Evolutionary conservation across 768 basidiomycete genomes (phyloP), one percentile per base, ranked within the genome.

Genomic region (Trametes elegans): DNA sequence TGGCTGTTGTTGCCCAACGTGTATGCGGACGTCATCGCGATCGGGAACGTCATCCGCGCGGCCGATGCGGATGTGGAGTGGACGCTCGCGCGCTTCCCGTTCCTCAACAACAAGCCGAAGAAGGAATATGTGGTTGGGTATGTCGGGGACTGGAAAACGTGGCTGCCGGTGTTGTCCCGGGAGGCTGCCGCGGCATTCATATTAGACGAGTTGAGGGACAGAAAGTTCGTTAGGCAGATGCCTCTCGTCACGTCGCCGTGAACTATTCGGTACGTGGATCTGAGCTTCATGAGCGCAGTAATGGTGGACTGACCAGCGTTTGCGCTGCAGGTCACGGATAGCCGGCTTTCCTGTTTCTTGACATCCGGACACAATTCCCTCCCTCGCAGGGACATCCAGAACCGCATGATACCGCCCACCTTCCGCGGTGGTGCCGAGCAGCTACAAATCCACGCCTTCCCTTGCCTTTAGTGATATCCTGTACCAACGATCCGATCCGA

Each of bases 1-100:
- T 70, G 70, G 7, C 64, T 73, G 3, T 67, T 83, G 40, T 82
- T 79, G 0, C 70, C 71, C 31, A 75, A 71, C 42, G 83, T 84
- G n/a, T 91, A 87, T 64, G 79, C 76, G 31, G 88, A 89, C 48
- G 73, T 90, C 24, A 81, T 85, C 8, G 83, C 79, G 1, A 77
- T 86, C 50, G 87, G 84, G 16, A 73, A 84, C 43, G 73, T 70
- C 13, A 73, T 88, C 31, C 74, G 81, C 10, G 70, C 53, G 1
- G 44, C 79, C 54, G 78, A 77, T 11, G 50, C 71, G 0, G 74
- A 78, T 18, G 62, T 88, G 16, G 79, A 83, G 21, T 90, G 85
- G 84, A 90, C 86, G 7, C 80, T 89, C 40, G 82, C 76, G 27
- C 74, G 88, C 29, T 86, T 90, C 2, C 87, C 87, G 0, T 47